Conservation (phyloP, 768 basidiomycete genomes). For the Lactarius evosmus region DNA sequence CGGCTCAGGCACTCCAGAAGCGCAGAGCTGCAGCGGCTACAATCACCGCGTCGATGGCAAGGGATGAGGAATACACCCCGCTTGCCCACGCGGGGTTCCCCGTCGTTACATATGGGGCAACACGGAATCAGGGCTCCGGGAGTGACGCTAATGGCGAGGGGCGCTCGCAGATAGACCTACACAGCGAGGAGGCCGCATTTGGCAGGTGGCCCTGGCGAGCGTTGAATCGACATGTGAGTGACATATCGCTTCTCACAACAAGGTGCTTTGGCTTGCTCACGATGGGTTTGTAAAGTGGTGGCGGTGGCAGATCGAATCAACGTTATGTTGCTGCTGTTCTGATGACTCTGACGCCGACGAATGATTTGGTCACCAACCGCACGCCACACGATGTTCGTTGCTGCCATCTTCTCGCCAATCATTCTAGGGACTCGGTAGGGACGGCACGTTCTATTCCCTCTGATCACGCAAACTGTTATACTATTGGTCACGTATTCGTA, state of each 20-base stretch:
- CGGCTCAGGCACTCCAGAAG: conserved; percentile 28
- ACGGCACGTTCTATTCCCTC: neutral
- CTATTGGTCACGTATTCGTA: conserved; percentile 18
- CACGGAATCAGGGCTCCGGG: conserved; percentile 27
- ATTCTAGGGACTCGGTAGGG: neutral
- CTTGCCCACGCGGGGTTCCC: conserved; percentile 17
- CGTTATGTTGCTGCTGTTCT: conserved; percentile 58
- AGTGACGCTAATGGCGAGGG: conserved; percentile 33
- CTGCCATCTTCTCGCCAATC: neutral
- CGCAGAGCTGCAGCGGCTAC: conserved; percentile 11
- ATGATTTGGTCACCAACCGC: conserved; percentile 22
- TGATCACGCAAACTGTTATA: conserved; percentile 1
- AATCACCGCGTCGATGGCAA: neutral
- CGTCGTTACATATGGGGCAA: conserved; percentile 26
- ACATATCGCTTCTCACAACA: neutral
- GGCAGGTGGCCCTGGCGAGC: conserved; percentile 67
- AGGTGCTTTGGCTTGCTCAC: conserved; percentile 2
- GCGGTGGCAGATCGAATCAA: conserved; percentile 71
- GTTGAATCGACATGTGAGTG: conserved; percentile 65
- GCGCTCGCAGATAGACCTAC: conserved; percentile 32
- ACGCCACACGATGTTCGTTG: neutral
- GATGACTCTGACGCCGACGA: conserved; percentile 53
- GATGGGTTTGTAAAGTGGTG: conserved; percentile 58
- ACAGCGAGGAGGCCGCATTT: conserved; percentile 52
- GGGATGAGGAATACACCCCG: conserved; percentile 16